Percentiles rank a stretch among this genome's conserved stretches.
Conservation (phyloP, 345 rosid genomes). For the Sisymbrium altissimum region DNA sequence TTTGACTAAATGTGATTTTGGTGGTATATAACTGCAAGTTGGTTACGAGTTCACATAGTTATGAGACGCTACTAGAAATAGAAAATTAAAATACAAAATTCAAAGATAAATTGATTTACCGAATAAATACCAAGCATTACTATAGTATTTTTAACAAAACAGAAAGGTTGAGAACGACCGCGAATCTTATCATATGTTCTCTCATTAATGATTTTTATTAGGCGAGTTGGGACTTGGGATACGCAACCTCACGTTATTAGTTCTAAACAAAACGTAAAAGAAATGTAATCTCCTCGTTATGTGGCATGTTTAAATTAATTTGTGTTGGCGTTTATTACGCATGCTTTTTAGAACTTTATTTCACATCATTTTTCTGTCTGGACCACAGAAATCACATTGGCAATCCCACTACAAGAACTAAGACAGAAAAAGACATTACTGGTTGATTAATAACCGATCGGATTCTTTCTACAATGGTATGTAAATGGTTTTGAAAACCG, state of each 20-base stretch:
- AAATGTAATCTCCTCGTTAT: neutral
- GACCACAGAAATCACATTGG: neutral
- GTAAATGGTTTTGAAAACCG: too few relatives aligned
- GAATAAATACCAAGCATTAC: neutral
- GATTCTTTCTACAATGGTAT: too few relatives aligned
- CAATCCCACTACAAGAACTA: neutral
- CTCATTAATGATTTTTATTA: constrained; percentile 2
- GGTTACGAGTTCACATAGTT: neutral
- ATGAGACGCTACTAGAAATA: neutral
- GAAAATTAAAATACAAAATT: neutral
- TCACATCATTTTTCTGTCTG: neutral
- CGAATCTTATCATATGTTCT: neutral
- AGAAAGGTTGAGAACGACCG: constrained; percentile 1
- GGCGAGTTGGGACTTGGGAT: neutral
- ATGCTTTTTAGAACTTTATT: neutral
- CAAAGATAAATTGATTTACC: neutral
- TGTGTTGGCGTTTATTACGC: neutral
- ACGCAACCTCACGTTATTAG: constrained; percentile 1
- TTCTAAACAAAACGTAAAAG: neutral
- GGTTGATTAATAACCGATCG: neutral
- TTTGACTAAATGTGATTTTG: neutral
- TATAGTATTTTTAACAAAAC: neutral
- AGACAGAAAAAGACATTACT: neutral
- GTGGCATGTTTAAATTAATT: neutral
- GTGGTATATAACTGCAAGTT: constrained; percentile 11